Percentiles rank a stretch among this genome's conserved stretches.
Conservation (phyloP, 352 stramenopile species). For the Globisporangium canariense region DNA sequence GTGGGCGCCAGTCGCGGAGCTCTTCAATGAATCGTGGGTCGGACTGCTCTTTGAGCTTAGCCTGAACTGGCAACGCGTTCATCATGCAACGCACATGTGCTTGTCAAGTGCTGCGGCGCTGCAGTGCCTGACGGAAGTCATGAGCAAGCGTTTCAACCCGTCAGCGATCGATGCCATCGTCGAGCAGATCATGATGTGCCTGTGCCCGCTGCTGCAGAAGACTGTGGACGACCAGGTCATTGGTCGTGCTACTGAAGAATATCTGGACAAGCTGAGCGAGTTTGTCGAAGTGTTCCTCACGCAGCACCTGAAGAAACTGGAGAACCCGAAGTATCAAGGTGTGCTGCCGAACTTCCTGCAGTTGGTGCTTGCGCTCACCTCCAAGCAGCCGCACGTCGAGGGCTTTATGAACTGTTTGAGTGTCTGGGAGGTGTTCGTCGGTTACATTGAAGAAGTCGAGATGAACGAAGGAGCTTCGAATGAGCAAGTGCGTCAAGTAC, state of each 20-base stretch:
- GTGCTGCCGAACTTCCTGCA: slow-evolving; percentile 57
- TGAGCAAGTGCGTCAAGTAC: slow-evolving; percentile 38
- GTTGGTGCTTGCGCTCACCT: slow-evolving; percentile 57
- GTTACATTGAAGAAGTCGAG: slow-evolving; percentile 77
- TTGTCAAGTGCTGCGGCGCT: slow-evolving; percentile 51
- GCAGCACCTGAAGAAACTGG: slow-evolving; percentile 68
- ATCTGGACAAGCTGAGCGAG: slow-evolving; percentile 72
- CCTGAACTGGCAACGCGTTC: slow-evolving; percentile 34
- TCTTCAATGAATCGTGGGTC: slow-evolving; percentile 57
- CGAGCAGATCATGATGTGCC: slow-evolving; percentile 41
- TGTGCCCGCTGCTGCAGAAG: slow-evolving; percentile 62
- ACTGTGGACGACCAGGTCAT: slow-evolving; percentile 57
- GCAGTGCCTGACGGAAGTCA: slow-evolving; percentile 58
- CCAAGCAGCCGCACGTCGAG: slow-evolving; percentile 66
- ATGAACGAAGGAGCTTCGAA: slow-evolving; percentile 62
- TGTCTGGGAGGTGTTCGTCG: slow-evolving; percentile 82
- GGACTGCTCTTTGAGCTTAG: slow-evolving; percentile 56
- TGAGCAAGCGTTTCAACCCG: slow-evolving; percentile 60
- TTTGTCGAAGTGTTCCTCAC: slow-evolving; percentile 75
- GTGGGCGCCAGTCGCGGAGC: slow-evolving; percentile 56
- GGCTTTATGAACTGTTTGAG: slow-evolving; percentile 78
- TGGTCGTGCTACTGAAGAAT: slow-evolving; percentile 44
- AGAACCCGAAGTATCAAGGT: slow-evolving; percentile 43
- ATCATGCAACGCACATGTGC: slow-evolving; percentile 25
- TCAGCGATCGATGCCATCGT: slow-evolving; percentile 43